Evolutionary conservation across 305 asterid genomes (phyloP).

Genomic region (Ilex paraguariensis): DNA sequence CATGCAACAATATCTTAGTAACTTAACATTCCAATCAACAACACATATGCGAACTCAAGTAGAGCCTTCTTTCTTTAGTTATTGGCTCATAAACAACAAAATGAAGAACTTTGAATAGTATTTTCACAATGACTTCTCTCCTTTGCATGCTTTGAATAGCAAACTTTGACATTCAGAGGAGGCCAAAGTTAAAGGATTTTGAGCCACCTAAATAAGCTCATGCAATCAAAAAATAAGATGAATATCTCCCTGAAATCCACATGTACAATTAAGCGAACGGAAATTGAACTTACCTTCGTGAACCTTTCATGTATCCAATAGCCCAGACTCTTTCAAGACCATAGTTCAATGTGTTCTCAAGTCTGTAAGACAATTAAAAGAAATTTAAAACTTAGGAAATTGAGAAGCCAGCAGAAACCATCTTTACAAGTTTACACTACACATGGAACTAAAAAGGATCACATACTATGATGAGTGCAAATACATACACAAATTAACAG

Average conservation of each 20-base stretch:
- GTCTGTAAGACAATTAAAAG: constrained; percentile 48
- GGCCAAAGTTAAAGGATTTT: background rate
- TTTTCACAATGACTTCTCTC: background rate
- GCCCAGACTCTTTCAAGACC: constrained; percentile 99
- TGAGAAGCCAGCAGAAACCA: constrained; percentile 8
- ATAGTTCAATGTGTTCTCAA: constrained; percentile 93
- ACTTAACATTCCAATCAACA: too few relatives aligned
- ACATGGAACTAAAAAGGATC: too few relatives aligned
- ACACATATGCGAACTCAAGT: background rate
- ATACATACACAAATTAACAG: too few relatives aligned
- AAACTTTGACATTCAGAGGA: background rate
- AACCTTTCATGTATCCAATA: constrained; percentile 81
- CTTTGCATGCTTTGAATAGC: background rate
- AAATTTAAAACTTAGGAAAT: constrained; percentile 15
- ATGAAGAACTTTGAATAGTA: background rate
- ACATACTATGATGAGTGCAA: too few relatives aligned
- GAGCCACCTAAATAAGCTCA: background rate
- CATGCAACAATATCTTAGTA: too few relatives aligned
- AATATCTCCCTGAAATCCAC: background rate
- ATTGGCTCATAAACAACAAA: too few relatives aligned
- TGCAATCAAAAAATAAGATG: background rate
- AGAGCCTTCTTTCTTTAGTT: background rate
- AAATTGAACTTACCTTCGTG: constrained; percentile 60
- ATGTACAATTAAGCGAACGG: background rate
- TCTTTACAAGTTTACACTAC: too few relatives aligned